Conservation (phyloP, 2,329 filamentous ascomycete genomes). For the Nannizzia gypsea region DNA sequence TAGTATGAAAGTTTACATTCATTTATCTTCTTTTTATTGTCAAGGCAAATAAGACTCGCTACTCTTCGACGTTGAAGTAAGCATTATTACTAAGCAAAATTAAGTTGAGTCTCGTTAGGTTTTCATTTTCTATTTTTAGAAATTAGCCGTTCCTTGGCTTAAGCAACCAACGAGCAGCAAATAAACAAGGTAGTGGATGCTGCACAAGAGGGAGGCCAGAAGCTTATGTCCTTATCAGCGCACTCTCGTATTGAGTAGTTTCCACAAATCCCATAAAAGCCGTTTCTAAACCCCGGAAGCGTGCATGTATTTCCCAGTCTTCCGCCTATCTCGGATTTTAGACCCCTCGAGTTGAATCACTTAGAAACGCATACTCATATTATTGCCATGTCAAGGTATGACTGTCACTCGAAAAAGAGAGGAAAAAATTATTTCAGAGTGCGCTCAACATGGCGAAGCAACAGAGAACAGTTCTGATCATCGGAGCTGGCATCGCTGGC, state of each 20-base stretch:
- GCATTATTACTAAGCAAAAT: not conserved
- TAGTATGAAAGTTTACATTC: not conserved
- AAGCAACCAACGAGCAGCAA: too few species aligned
- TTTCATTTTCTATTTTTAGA: not conserved
- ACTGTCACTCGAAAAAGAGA: not conserved
- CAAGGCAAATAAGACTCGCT: not conserved
- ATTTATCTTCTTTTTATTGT: not conserved
- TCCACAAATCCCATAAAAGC: not conserved
- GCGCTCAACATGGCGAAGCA: not conserved
- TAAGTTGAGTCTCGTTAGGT: not conserved
- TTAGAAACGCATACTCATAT: not conserved
- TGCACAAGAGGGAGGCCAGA: too few species aligned
- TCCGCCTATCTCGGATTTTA: not conserved
- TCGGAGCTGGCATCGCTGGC: not conserved
- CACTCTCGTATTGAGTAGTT: too few species aligned
- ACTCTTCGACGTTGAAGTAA: not conserved
- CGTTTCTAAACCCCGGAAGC: not conserved
- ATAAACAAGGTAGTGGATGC: too few species aligned
- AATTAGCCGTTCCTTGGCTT: too few species aligned
- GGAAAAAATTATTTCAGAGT: constrained; percentile 22
- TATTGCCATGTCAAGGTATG: not conserved
- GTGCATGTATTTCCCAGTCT: not conserved
- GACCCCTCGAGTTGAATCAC: not conserved
- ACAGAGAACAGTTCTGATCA: not conserved
- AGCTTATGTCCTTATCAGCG: too few species aligned